Base-by-base conservation (phyloP, 306 rosid species). In the Sicyos baderoa region DNA sequence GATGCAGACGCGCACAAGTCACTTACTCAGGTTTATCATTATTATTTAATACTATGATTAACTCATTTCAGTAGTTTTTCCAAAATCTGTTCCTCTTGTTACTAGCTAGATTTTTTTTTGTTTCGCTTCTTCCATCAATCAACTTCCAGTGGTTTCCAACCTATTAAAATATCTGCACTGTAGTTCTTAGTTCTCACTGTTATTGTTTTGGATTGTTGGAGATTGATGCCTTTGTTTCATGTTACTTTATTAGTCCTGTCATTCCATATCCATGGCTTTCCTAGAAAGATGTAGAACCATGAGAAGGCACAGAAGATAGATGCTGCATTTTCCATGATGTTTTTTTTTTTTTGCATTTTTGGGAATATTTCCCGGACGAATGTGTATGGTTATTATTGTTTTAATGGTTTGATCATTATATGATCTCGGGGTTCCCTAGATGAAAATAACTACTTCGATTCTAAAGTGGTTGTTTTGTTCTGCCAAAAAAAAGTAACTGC, bases 1-100 rank as follows among this genome's bases (percentile, higher is more conserved):
- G 96, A 94, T 75, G 99, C 95, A 29, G 96, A 94, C 70, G 99
- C 91, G 32, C 99, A 94, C 77, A 77, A 84, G 81, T 73, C 97
- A 35, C 76, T 94, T 51, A 96, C 97, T 85, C 96, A 94, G 99
- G 99, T 88, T 74, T 55, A 35, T 11, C 35, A 16, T 72, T 73
- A 70, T 16, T 68, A 6, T 48, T 25, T 3, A 25, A 25, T 25
- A 25, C 29, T 42, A 25, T 13, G 17, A n/a, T 68, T 44, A 29
- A 29, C 42, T 4, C 8, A 29, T 52, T 51, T 11, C 17, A 21
- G 60, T 29, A 44, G 9, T 42, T 64, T 44, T 19, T 64, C 13
- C 25, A 64, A 42, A 18, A 19, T 64, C 17, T 19, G 35, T 64
- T 44, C 22, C 16, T 29, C 53, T 19, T 18, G 32, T 19, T 35